Evolutionary conservation across 352 stramenopile species (phyloP).

Genomic region (Blastocystis hominis): DNA sequence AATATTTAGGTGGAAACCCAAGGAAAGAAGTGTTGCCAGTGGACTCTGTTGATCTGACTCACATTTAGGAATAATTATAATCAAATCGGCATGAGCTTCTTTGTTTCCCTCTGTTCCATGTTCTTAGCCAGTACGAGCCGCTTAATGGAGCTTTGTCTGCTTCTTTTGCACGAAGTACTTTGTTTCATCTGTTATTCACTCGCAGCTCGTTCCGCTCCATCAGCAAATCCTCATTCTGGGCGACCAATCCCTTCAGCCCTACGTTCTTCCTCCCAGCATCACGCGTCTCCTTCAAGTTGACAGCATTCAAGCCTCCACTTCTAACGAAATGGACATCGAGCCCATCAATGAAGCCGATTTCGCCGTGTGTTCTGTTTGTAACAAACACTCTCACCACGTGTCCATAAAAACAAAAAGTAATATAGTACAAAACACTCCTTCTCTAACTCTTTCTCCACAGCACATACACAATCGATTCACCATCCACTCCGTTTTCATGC

Average conservation of each 20-base stretch:
- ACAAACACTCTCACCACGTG: background rate
- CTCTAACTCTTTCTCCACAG: background rate
- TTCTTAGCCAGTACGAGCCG: background rate
- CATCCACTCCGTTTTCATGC: background rate
- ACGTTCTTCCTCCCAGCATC: slow-evolving; percentile 8
- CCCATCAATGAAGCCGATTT: slow-evolving; percentile 1
- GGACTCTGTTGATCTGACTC: background rate
- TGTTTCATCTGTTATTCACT: background rate
- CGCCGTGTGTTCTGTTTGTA: slow-evolving; percentile 24
- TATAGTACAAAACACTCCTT: too few species aligned
- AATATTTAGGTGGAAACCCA: background rate
- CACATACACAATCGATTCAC: background rate
- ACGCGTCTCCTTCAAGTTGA: background rate
- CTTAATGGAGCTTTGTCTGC: slow-evolving; percentile 1
- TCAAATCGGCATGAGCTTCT: background rate
- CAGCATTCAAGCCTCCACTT: background rate
- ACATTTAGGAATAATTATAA: slow-evolving; percentile 4
- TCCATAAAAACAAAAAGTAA: background rate
- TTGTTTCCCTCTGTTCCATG: background rate
- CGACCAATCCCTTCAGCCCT: background rate
- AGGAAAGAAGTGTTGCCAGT: background rate
- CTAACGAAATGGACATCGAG: background rate
- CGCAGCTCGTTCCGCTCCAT: slow-evolving; percentile 13
- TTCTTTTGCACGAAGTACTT: background rate
- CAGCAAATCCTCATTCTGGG: background rate